Base-by-base conservation (phyloP, 345 rosid species). In the Eucalyptus fibrosa region DNA sequence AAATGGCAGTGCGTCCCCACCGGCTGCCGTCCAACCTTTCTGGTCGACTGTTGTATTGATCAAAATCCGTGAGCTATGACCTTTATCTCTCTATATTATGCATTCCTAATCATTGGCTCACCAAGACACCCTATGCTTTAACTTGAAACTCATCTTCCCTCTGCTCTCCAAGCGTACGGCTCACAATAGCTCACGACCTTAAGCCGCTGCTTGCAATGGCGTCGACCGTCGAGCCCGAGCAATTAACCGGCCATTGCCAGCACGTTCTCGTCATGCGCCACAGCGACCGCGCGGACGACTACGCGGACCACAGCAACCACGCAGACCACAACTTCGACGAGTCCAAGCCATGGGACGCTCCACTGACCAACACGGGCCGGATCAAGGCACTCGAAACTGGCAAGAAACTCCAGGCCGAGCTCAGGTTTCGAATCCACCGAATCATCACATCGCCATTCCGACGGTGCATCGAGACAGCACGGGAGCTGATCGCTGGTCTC, bases 241-340 rank as follows among this genome's bases (percentile, higher is more conserved):
- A 13, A 62, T 62, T 62, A 12, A 30, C 69, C 34, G 32, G 8
- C 69, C 77, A 65, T n/a, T 90, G 87, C 90, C 99, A 96, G 88
- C 92, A 96, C 93, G 93, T 96, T 47, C 91, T 97, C 89, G 95
- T 97, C 24, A 93, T 97, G 97, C 93, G 99, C 45, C 99, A 96
- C 91, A 97, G 98, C 13, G 98, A 97, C 89, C 97, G 99, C 7
- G 86, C 94, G 0, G 53, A 50, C 2, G 53, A 50, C 53, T 50
- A 16, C 1, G 0, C 19, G 8, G 53, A 50, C 53, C 53, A 16
- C 53, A 50, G 53, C 53, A 50, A 50, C 53, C 53, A 50, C 19
- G 19, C 19, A 2, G 19, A 50, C 53, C 53, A 16, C 53, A 50
- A 50, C 53, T 50, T 50, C 53, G 53, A 50, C 8, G 3, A 50